These are phyloP conservation scores for Crassisporium funariophilum DNA, from an alignment of 768 basidiomycete species.

Conservation along the genomic window DNA sequence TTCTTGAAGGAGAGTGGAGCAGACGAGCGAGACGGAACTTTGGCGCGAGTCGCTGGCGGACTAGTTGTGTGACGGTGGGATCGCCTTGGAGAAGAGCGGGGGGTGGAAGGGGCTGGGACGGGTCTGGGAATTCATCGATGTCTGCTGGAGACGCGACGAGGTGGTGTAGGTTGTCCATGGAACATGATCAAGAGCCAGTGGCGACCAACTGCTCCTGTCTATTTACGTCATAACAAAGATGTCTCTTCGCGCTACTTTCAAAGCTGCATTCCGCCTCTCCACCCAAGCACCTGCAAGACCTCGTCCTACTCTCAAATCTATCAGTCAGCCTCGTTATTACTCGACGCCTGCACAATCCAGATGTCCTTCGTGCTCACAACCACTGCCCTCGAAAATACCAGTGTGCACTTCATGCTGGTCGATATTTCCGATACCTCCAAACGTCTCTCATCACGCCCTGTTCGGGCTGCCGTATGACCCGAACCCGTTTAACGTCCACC, in stretches of 20 bases:
- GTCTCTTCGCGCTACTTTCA: too few relatives aligned
- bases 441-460: constrained; percentile 65
- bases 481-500: constrained; percentile 74
- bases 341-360: too few relatives aligned
- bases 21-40: constrained; percentile 33
- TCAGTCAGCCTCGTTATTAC: too few relatives aligned
- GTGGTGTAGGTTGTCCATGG: too few relatives aligned
- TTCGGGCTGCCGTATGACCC: constrained; percentile 62
- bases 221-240: not conserved
- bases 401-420: constrained; percentile 75
- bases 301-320: not conserved
- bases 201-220: too few relatives aligned
- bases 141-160: constrained; percentile 4
- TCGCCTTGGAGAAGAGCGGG: constrained; percentile 42
- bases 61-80: constrained; percentile 43
- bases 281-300: too few relatives aligned
- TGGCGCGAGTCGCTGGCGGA: constrained; percentile 45
- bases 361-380: constrained; percentile 69
- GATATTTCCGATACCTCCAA: constrained; percentile 59
- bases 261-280: too few relatives aligned
- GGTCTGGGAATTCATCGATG: constrained; percentile 12
- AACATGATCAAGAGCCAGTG: too few relatives aligned
- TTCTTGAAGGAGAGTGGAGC: constrained; percentile 36
- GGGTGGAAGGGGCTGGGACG: constrained; percentile 22
- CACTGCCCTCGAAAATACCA: constrained; percentile 65